Conservation (phyloP, 2,329 filamentous ascomycete genomes). For the Trematosphaeria pertusa region DNA sequence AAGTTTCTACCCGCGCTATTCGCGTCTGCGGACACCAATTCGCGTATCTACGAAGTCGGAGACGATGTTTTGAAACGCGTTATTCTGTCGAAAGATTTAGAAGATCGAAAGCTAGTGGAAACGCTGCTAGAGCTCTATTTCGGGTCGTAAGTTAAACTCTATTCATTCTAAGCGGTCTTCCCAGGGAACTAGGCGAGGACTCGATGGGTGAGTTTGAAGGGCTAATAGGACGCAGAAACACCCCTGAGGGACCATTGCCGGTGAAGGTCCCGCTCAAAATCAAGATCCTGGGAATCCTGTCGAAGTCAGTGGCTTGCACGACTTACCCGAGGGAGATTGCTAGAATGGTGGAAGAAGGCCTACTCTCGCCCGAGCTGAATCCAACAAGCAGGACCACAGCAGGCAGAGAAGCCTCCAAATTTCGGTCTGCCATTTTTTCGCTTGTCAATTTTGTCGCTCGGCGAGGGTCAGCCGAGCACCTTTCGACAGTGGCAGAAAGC, state of each 20-base stretch:
- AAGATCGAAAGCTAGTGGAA: slow-evolving; percentile 68
- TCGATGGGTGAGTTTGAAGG: no score
- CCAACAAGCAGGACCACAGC: slow-evolving; percentile 53
- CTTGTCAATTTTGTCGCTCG: slow-evolving; percentile 88
- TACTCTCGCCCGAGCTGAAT: slow-evolving; percentile 55
- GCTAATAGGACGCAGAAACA: slow-evolving; percentile 16
- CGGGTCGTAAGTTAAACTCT: slow-evolving; percentile 51
- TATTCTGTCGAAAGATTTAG: slow-evolving; percentile 71
- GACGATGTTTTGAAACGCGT: slow-evolving; percentile 88
- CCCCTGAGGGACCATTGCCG: slow-evolving; percentile 50
- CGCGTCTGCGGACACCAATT: slow-evolving; percentile 83
- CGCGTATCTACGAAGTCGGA: slow-evolving; percentile 79
- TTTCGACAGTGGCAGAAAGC: slow-evolving; percentile 70
- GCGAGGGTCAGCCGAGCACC: slow-evolving; percentile 67
- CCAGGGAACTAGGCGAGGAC: no score
- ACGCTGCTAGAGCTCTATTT: slow-evolving; percentile 77
- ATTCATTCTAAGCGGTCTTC: no score
- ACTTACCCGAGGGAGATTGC: slow-evolving; percentile 72
- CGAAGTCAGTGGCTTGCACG: slow-evolving; percentile 77
- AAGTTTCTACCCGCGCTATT: slow-evolving; percentile 84
- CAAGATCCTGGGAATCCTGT: slow-evolving; percentile 76
- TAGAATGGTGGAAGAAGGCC: slow-evolving; percentile 70
- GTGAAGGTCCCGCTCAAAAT: slow-evolving; percentile 75
- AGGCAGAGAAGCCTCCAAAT: slow-evolving; percentile 77
- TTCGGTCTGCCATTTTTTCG: slow-evolving; percentile 82